Conservation (phyloP, 1,284 basidiomycete species). For the Austroboletus olivaceoglutinosus region DNA sequence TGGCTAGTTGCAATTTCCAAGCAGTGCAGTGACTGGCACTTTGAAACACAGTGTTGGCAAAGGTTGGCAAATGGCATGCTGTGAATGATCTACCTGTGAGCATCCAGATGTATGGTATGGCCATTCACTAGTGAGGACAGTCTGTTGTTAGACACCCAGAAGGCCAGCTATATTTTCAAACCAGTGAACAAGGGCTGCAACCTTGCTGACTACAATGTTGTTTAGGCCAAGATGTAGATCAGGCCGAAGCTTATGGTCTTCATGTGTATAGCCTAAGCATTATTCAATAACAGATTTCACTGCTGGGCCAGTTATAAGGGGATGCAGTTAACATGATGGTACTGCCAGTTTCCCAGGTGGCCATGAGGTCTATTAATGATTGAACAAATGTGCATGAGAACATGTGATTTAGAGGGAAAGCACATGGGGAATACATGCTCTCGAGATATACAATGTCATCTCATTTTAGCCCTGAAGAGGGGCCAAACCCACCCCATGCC, state of each 20-base stretch:
- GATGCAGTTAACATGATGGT: conserved; percentile 59
- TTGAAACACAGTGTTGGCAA: conserved; percentile 25
- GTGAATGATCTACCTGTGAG: conserved; percentile 10
- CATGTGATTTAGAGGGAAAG: conserved; percentile 6
- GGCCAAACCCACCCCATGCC: conserved; percentile 55
- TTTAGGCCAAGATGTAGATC: conserved; percentile 68
- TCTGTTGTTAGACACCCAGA: conserved; percentile 11
- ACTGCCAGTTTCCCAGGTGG: conserved; percentile 41
- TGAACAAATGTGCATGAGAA: conserved; percentile 21
- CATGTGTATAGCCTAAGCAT: conserved; percentile 62
- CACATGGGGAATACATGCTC: conserved; percentile 45
- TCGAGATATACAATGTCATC: conserved; percentile 68
- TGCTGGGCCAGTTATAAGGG: conserved; percentile 53
- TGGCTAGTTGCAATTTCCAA: conserved; percentile 25
- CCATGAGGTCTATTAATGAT: conserved; percentile 46
- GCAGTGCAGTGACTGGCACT: conserved; percentile 21
- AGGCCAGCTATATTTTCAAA: conserved; percentile 66
- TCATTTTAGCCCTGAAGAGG: conserved; percentile 46
- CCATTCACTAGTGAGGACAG: conserved; percentile 13
- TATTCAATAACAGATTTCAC: conserved; percentile 72
- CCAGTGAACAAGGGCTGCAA: conserved; percentile 65
- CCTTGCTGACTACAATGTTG: conserved; percentile 64
- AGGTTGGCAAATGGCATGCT: conserved; percentile 11
- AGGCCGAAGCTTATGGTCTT: conserved; percentile 61
- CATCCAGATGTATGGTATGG: conserved; percentile 7